Evolutionary conservation across 495 filamentous ascomycete genomes (phyloP).

Genomic region (Hypoxylon subgilvum): DNA sequence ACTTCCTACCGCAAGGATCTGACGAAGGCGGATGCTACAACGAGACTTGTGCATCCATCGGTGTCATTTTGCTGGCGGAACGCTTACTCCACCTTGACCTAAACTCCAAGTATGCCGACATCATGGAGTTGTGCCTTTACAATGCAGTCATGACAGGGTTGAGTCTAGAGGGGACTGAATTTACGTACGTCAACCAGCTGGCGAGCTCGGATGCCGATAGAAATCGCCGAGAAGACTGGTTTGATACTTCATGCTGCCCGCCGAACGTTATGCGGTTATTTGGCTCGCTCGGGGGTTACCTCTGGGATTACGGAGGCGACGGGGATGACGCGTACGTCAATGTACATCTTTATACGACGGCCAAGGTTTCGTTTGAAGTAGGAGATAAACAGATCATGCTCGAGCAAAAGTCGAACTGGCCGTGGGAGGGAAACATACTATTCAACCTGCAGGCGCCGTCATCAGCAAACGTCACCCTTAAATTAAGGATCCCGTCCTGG

Average conservation of each 20-base stretch:
- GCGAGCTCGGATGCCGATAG: conserved; percentile 57
- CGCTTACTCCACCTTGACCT: conserved; percentile 59
- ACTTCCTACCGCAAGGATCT: conserved; percentile 61
- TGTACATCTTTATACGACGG: conserved; percentile 60
- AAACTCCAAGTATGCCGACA: conserved; percentile 59
- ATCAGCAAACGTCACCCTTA: conserved; percentile 45
- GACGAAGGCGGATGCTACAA: conserved; percentile 68
- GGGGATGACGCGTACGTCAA: conserved; percentile 47
- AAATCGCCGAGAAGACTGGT: conserved; percentile 57
- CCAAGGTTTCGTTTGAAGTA: conserved; percentile 50
- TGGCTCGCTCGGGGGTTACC: conserved; percentile 60
- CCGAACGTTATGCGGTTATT: conserved; percentile 62
- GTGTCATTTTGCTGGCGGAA: conserved; percentile 66
- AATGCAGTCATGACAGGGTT: conserved; percentile 64
- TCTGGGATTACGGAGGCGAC: conserved; percentile 52
- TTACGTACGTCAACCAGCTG: conserved; percentile 64
- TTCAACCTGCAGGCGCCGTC: conserved; percentile 47
- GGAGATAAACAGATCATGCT: conserved; percentile 47
- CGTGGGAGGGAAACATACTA: conserved; percentile 58
- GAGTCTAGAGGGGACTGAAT: conserved; percentile 54
- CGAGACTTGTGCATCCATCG: conserved; percentile 66
- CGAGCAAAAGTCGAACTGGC: conserved; percentile 60
- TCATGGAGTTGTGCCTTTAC: conserved; percentile 66
- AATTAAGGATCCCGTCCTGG: conserved; percentile 60
- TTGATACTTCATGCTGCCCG: conserved; percentile 64